Conservation (phyloP, 352 stramenopile genomes). For the Globisporangium apiculatum region DNA sequence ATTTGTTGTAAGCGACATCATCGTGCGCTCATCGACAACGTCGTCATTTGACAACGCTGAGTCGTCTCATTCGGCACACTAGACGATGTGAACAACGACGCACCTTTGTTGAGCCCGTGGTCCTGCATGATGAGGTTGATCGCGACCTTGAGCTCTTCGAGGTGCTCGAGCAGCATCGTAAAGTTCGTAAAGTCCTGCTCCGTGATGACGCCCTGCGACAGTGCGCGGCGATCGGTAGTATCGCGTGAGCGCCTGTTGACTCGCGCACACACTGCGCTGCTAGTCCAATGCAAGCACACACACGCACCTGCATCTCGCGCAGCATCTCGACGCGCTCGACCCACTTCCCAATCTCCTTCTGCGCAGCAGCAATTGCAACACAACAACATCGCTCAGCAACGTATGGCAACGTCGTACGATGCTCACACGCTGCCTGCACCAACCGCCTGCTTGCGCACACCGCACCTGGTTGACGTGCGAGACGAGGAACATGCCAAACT, state of each 20-base stretch:
- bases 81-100: neutral
- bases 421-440: too few species aligned
- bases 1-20: too few species aligned
- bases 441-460: neutral
- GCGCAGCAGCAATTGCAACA: neutral
- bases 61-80: too few species aligned
- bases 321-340: constrained; percentile 74
- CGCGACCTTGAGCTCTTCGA: constrained; percentile 81
- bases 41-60: neutral
- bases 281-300: neutral
- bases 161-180: constrained; percentile 68
- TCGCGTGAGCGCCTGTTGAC: too few species aligned
- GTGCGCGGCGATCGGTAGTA: too few species aligned
- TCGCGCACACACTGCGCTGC: neutral
- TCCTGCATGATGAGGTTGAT: constrained; percentile 80
- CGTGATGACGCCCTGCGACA: constrained; percentile 45
- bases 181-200: constrained; percentile 86
- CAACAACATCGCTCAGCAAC: neutral
- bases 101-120: constrained; percentile 77
- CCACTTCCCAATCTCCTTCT: constrained; percentile 74
- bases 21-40: neutral
- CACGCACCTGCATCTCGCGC: constrained; percentile 38
- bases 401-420: neutral
- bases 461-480: constrained; percentile 76
- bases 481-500: constrained; percentile 86